Evolutionary conservation across 176 grass and related monocot genomes (phyloP), one percentile per base, ranked within the genome.

Genomic region (Typha latifolia): DNA sequence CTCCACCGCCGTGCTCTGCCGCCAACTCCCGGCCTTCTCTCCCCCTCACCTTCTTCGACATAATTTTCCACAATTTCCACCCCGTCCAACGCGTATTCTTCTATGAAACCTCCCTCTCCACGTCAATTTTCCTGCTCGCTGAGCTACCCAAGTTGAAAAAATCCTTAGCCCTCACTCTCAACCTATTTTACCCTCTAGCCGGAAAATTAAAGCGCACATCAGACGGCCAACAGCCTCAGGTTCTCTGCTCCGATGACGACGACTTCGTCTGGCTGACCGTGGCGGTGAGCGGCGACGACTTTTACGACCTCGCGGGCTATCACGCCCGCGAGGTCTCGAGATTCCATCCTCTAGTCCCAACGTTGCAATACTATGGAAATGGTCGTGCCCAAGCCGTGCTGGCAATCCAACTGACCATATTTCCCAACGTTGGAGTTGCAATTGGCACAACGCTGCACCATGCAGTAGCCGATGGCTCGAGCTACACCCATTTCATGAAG

Each of bases 11-110:
- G 1, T 34, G 47, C 12, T 61, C 59, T 8, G 34, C 64, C 21
- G 16, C 71, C 0, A 10, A 12, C 16, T 21, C n/a, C 18, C 48
- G 49, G 49, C 14, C 49, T 22, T 84, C 77, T 20, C 49, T 79
- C 55, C 82, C 71, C 8, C 71, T 84, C 32, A 75, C 82, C 5
- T 52, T 71, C 77, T 69, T 84, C 24, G 82, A 84, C 49, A 8
- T 80, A 21, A 12, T 66, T 5, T 84, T 74, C 67, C 13, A 79
- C 27, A 18, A 71, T 13, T 59, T 15, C 3, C 20, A 52, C 16
- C 82, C 82, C 1, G 62, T 84, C 0, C 62, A 84, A 61, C 71
- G 76, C 51, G 34, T 80, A 57, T 84, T 84, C 70, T 71, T 84
- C 66, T 84, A 75, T 48, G 15, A 47, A 3, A 64, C 43, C 19